phyloP scores from a whole-genome alignment of 495 filamentous ascomycete species.

The Penicillium samsonianum region DNA sequence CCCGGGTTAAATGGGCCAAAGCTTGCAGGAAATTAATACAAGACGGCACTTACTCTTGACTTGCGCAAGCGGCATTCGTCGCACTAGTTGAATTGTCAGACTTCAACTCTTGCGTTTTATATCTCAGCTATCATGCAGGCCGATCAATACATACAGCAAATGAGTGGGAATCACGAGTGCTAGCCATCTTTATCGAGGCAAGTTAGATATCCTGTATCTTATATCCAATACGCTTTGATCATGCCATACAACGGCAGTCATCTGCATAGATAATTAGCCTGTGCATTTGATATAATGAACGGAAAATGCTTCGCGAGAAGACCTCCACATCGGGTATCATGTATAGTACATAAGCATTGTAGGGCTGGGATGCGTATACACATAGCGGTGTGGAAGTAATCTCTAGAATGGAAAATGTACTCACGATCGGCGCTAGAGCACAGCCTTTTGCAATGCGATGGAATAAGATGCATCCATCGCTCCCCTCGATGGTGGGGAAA shows the following conservation, averaged over 20 bases:
- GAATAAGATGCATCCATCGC: constrained; percentile 25
- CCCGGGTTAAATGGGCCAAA: constrained; percentile 8
- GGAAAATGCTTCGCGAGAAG: constrained; percentile 1
- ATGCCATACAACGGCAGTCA: constrained; percentile 41
- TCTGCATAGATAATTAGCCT: constrained; percentile 35
- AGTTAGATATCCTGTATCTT: constrained; percentile 26
- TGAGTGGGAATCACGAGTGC: constrained; percentile 50
- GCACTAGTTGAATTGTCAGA: constrained; percentile 32
- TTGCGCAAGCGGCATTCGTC: constrained; percentile 54
- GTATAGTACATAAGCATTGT: constrained; percentile 8
- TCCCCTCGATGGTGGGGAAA: constrained; percentile 39
- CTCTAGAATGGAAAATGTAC: constrained; percentile 21
- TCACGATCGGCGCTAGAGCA: constrained; percentile 44
- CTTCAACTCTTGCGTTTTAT: background rate
- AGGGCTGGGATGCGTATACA: constrained; percentile 6
- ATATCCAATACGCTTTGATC: constrained; percentile 38
- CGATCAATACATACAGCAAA: constrained; percentile 43
- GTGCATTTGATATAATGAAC: constrained; percentile 5
- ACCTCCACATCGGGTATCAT: constrained; percentile 7
- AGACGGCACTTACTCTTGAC: constrained; percentile 41
- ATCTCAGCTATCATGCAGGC: background rate
- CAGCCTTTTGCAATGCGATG: constrained; percentile 25
- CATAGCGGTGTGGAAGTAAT: background rate
- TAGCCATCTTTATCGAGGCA: constrained; percentile 44
- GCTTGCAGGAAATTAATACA: background rate